Evolutionary conservation across 345 rosid species (phyloP).

Genomic region (Turritis glabra): DNA sequence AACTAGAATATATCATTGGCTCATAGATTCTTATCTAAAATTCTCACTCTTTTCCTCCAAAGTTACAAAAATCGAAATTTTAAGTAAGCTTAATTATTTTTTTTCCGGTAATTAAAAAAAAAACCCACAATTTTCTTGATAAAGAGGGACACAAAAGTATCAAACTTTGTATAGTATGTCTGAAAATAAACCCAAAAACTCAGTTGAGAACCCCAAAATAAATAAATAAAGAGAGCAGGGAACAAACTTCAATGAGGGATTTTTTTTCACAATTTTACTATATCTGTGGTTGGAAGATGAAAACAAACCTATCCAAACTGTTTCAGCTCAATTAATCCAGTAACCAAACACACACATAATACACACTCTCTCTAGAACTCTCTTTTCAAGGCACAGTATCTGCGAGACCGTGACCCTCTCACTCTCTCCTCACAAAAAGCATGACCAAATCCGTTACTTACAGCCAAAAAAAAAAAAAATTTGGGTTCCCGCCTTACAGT

Average conservation of each 20-base stretch:
- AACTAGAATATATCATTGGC: constrained; percentile 41
- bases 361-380: constrained; percentile 8
- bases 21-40: constrained; percentile 42
- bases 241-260: constrained; percentile 5
- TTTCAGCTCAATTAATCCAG: constrained; percentile 21
- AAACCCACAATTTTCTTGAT: constrained; percentile 10
- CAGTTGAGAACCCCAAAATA: not conserved
- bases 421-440: constrained; percentile 30
- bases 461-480: constrained; percentile 19
- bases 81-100: not conserved
- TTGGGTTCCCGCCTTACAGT: constrained; percentile 43
- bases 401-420: constrained; percentile 27
- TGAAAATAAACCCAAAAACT: constrained; percentile 23
- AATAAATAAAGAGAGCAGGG: not conserved
- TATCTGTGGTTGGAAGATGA: constrained; percentile 27
- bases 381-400: constrained; percentile 38
- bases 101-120: too few species aligned
- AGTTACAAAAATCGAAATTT: not conserved
- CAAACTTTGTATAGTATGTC: constrained; percentile 13
- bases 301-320: constrained; percentile 31
- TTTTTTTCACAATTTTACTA: constrained; percentile 1
- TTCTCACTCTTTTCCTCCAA: constrained; percentile 12
- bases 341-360: constrained; percentile 19
- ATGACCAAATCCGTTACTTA: constrained; percentile 39
- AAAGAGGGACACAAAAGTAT: constrained; percentile 16